These are phyloP conservation scores for Thelephora terrestris DNA, from an alignment of 1,284 basidiomycete genomes.

Conservation along the genomic window DNA sequence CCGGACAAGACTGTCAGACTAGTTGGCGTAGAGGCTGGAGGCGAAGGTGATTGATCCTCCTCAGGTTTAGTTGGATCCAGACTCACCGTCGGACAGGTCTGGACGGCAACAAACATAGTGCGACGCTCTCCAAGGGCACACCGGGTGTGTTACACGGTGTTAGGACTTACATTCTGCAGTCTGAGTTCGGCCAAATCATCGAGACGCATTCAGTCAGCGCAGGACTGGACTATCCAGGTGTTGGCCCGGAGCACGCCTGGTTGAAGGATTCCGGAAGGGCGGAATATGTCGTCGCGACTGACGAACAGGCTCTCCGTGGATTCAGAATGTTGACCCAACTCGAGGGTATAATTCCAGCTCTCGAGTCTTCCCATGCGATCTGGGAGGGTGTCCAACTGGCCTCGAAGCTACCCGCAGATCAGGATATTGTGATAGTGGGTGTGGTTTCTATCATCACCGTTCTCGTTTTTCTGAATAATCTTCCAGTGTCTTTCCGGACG, in stretches of 20 bases:
- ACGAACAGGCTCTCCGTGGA: constrained; percentile 86
- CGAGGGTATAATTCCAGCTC: constrained; percentile 96
- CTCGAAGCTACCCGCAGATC: constrained; percentile 74
- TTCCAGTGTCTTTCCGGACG: constrained; percentile 77
- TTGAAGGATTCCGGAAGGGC: constrained; percentile 91
- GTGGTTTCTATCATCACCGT: neutral
- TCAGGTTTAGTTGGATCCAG: neutral
- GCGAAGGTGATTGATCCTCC: constrained; percentile 57
- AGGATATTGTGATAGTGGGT: constrained; percentile 85
- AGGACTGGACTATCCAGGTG: constrained; percentile 86
- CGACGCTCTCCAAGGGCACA: constrained; percentile 82
- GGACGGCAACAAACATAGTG: constrained; percentile 82
- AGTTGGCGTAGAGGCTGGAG: constrained; percentile 92
- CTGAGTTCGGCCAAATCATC: constrained; percentile 82
- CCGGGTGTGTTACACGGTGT: constrained; percentile 97
- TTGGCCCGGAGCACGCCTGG: constrained; percentile 97
- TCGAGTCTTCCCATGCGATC: constrained; percentile 94
- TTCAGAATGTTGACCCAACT: constrained; percentile 87
- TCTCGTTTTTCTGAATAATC: neutral
- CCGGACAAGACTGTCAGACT: constrained; percentile 73
- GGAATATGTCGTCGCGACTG: constrained; percentile 89
- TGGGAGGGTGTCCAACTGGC: constrained; percentile 87
- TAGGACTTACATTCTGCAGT: constrained; percentile 90
- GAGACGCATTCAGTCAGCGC: constrained; percentile 98
- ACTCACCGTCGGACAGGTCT: constrained; percentile 37